Evolutionary conservation across 2,329 filamentous ascomycete species (phyloP), one percentile per base, ranked within the genome.

Genomic region (Tolypocladium cylindrosporum): DNA sequence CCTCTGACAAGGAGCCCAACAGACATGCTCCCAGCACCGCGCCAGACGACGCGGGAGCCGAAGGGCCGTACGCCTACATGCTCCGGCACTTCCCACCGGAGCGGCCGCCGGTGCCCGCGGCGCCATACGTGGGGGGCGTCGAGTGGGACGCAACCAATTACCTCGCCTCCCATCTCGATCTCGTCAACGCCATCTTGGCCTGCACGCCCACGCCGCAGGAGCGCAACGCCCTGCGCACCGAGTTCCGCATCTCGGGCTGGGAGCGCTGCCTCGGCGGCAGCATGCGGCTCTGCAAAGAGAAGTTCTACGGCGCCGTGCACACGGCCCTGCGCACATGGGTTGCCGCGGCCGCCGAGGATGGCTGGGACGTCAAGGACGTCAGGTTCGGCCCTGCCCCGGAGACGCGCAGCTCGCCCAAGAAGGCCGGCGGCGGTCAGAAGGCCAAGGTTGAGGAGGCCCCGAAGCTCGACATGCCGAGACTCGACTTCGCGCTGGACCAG

Each of bases 101-200:
- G 64, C 86, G 91, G 0, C 89, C 92, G 4, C 94, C 94, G 0
- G 91, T 97, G 1, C 91, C 93, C 34, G 93, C 94, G 19, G 93
- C 93, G 6, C 93, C 93, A 1, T 97, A 97, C 68, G 92, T 97
- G 48, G 94, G 94, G 54, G 93, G 94, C 57, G 94, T 97, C 11
- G 94, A 99, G 73, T 97, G 94, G 94, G 94, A 97, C 69, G 94
- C 94, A 3, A 97, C 94, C 11, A 97, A 96, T 72, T 97, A 97
- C 70, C 80, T 97, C 13, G 91, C 93, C 21, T 90, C 89, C 0
- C 93, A 99, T 68, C 80, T 99, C 11, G 94, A 97, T 68, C 85
- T 99, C 13, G 75, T 97, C 66, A 99, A 97, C 68, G 93, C 91
- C 37, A 84, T 97, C 58, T 76, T 97, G 58, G 90, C 93, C 1